Evolutionary conservation across 2,329 filamentous ascomycete species (phyloP).

Genomic region (Fusarium avenaceum): DNA sequence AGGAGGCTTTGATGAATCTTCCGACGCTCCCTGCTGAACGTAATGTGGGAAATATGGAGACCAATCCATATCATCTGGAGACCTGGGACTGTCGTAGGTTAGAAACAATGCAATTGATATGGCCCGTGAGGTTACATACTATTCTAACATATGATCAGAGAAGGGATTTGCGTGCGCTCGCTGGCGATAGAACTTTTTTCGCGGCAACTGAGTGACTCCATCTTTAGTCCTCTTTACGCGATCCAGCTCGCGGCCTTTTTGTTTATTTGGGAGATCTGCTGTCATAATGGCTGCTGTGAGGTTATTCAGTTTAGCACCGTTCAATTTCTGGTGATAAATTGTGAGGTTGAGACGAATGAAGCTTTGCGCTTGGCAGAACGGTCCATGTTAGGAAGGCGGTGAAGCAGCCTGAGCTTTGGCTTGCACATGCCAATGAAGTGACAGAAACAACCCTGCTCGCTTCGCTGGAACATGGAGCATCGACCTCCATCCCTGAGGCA

Average conservation of each 20-base stretch:
- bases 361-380: slow-evolving; percentile 34
- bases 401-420: slow-evolving; percentile 16
- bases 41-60: slow-evolving; percentile 84
- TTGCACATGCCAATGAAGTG: slow-evolving; percentile 37
- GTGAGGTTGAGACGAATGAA: slow-evolving; percentile 26
- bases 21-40: slow-evolving; percentile 59
- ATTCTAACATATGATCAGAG: slow-evolving; percentile 89
- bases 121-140: slow-evolving; percentile 67
- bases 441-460: slow-evolving; percentile 33
- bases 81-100: slow-evolving; percentile 72
- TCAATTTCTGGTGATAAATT: slow-evolving; percentile 31
- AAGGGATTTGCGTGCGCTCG: slow-evolving; percentile 98
- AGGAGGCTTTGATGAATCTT: slow-evolving; percentile 47
- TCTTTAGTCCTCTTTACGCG: slow-evolving; percentile 67
- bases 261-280: slow-evolving; percentile 63
- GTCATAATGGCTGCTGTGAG: slow-evolving; percentile 43
- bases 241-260: slow-evolving; percentile 76
- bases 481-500: slow-evolving; percentile 29
- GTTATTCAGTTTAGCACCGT: slow-evolving; percentile 11
- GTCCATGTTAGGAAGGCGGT: slow-evolving; percentile 49
- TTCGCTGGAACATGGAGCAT: slow-evolving; percentile 30
- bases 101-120: slow-evolving; percentile 19
- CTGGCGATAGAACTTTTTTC: slow-evolving; percentile 97
- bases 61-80: slow-evolving; percentile 92
- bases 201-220: slow-evolving; percentile 75